These are phyloP conservation scores for Coemansia sp. DNA, from an alignment of 192 early-diverging fungal genomes.

Conservation along the genomic window DNA sequence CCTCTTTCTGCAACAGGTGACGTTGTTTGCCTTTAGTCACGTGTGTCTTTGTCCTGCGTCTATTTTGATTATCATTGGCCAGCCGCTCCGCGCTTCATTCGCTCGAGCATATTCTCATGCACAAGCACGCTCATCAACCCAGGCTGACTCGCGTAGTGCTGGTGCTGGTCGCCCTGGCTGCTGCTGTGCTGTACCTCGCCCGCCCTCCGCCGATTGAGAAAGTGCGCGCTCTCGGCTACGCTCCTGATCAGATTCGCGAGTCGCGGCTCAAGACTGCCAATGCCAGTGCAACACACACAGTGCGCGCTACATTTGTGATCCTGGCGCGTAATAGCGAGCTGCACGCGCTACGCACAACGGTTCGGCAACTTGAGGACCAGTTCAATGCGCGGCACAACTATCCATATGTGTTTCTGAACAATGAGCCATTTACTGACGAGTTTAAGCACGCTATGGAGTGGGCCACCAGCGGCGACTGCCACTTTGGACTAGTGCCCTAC, in stretches of 20 bases:
- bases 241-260: slow-evolving; percentile 21
- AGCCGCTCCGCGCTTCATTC: background rate
- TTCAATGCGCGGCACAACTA: slow-evolving; percentile 77
- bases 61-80: background rate
- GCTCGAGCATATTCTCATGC: background rate
- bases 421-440: slow-evolving; percentile 66
- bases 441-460: slow-evolving; percentile 60
- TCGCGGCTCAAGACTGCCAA: slow-evolving; percentile 30
- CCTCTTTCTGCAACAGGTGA: slow-evolving; percentile 13
- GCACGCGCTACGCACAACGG: slow-evolving; percentile 54
- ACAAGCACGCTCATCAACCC: background rate
- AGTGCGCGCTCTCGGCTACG: slow-evolving; percentile 18
- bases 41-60: background rate
- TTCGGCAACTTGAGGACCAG: slow-evolving; percentile 72
- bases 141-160: slow-evolving; percentile 10
- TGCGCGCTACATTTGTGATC: slow-evolving; percentile 62
- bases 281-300: background rate
- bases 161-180: slow-evolving; percentile 15
- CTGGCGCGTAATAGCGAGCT: slow-evolving; percentile 71
- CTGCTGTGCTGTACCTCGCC: slow-evolving; percentile 14
- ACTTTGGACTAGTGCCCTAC: slow-evolving; percentile 63
- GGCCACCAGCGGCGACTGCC: slow-evolving; percentile 56
- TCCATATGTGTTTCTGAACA: slow-evolving; percentile 84
- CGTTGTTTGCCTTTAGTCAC: slow-evolving; percentile 6
- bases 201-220: slow-evolving; percentile 26